Conservation (phyloP, 2,329 filamentous ascomycete genomes). For the Sarocladium oryzae region DNA sequence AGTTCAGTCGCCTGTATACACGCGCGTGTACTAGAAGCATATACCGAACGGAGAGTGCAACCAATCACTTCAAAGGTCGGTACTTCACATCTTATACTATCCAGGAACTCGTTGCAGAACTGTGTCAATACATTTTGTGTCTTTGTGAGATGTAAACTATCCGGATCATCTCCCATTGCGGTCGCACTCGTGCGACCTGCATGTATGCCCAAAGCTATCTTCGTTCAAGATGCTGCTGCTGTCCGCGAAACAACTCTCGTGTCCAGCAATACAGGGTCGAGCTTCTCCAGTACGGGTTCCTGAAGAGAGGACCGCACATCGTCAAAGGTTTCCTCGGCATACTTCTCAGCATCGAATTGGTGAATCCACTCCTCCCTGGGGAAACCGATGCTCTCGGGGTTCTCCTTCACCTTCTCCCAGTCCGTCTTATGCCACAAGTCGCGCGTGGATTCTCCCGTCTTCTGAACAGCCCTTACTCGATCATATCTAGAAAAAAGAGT, state of each 20-base stretch:
- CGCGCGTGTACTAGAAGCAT: too few relatives aligned
- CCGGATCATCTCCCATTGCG: too few relatives aligned
- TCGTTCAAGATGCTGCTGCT: background rate
- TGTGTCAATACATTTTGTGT: too few relatives aligned
- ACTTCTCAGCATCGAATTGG: constrained; percentile 4
- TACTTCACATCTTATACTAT: too few relatives aligned
- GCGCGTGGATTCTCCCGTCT: constrained; percentile 4
- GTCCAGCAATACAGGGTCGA: background rate
- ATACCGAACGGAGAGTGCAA: too few relatives aligned
- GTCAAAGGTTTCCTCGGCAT: constrained; percentile 3
- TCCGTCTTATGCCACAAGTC: constrained; percentile 9
- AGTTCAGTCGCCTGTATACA: too few relatives aligned
- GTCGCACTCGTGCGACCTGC: too few relatives aligned
- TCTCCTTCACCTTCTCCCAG: constrained; percentile 1
- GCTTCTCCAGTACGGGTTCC: background rate
- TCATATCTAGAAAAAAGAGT: background rate
- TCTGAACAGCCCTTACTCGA: constrained; percentile 2
- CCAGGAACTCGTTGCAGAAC: too few relatives aligned
- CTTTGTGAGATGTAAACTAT: too few relatives aligned
- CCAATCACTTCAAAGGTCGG: too few relatives aligned
- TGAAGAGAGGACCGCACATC: background rate
- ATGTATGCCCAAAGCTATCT: too few relatives aligned
- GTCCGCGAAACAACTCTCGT: background rate
- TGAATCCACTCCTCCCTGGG: constrained; percentile 8
- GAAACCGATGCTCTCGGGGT: constrained; percentile 3